Evolutionary conservation across 306 rosid species (phyloP).

Genomic region (Gastrolobium villosum): DNA sequence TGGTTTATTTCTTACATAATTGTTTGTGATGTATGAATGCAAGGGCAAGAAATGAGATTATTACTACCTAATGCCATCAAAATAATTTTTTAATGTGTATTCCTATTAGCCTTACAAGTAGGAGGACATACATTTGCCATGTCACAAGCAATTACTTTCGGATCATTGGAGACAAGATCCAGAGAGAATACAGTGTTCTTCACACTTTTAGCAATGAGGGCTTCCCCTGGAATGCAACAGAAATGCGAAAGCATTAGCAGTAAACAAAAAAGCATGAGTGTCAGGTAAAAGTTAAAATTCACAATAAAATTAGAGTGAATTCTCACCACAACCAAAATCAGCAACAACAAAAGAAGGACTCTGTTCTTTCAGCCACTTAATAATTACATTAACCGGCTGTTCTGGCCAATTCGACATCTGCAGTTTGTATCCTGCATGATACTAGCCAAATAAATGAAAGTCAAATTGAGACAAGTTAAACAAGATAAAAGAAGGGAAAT

Average conservation of each 20-base stretch:
- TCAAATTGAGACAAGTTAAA: slow-evolving; percentile 37
- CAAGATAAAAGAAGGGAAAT: no score
- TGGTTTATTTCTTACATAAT: neutral
- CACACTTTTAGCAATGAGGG: slow-evolving; percentile 81
- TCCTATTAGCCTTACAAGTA: slow-evolving; percentile 13
- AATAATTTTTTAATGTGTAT: neutral
- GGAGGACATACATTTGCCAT: slow-evolving; percentile 82
- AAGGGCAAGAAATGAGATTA: slow-evolving; percentile 14
- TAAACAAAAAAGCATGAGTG: slow-evolving; percentile 6
- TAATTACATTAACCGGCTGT: slow-evolving; percentile 82
- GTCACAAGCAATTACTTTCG: slow-evolving; percentile 86
- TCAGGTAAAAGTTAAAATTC: neutral
- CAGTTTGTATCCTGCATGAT: slow-evolving; percentile 93
- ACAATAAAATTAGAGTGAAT: slow-evolving; percentile 6
- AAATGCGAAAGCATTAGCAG: slow-evolving; percentile 39
- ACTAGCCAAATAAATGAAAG: slow-evolving; percentile 66
- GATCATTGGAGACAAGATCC: slow-evolving; percentile 88
- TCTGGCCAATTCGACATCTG: slow-evolving; percentile 98
- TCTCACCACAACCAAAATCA: slow-evolving; percentile 98
- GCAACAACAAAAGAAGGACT: slow-evolving; percentile 80
- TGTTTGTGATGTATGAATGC: slow-evolving; percentile 12
- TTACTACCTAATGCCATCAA: neutral
- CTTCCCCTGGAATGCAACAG: slow-evolving; percentile 75
- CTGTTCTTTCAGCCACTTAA: slow-evolving; percentile 81
- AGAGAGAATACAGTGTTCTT: slow-evolving; percentile 89